A percentile compares a stretch with the other conserved stretches of the same genome.
These are phyloP conservation scores for Candida railenensis DNA, from an alignment of 805 yeast genomes.

Conservation along the genomic window DNA sequence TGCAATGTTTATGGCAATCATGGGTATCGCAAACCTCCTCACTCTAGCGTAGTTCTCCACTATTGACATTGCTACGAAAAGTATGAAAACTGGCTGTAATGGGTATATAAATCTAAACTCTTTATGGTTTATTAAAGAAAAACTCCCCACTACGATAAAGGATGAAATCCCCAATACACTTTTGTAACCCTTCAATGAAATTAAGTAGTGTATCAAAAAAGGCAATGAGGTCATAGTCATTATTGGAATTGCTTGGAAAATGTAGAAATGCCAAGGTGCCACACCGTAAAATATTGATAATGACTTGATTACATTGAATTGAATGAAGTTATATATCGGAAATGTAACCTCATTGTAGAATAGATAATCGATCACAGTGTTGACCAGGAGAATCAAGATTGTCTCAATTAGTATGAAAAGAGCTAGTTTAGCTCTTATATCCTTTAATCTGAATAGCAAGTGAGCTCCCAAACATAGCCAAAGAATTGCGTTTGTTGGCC, in stretches of 20 bases:
- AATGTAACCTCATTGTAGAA: slow-evolving; percentile 58
- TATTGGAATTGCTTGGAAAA: slow-evolving; percentile 80
- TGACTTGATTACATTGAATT: slow-evolving; percentile 74
- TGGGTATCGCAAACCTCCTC: slow-evolving; percentile 13
- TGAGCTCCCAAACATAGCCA: slow-evolving; percentile 66
- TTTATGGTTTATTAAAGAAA: slow-evolving; percentile 76
- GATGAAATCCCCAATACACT: slow-evolving; percentile 23
- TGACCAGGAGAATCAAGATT: slow-evolving; percentile 32
- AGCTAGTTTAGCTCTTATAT: slow-evolving; percentile 10
- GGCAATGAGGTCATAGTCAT: slow-evolving; percentile 68
- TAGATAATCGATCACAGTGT: slow-evolving; percentile 49
- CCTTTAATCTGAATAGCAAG: background rate
- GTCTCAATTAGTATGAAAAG: slow-evolving; percentile 18
- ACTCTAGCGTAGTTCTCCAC: slow-evolving; percentile 5
- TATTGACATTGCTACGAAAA: slow-evolving; percentile 47
- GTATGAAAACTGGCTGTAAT: slow-evolving; percentile 68
- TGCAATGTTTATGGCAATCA: slow-evolving; percentile 33
- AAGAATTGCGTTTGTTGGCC: slow-evolving; percentile 81
- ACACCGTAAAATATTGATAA: slow-evolving; percentile 82
- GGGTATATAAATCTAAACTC: slow-evolving; percentile 91
- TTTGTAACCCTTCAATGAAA: slow-evolving; percentile 9
- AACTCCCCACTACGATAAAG: slow-evolving; percentile 47
- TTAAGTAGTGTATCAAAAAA: slow-evolving; percentile 36
- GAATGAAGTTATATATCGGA: slow-evolving; percentile 68
- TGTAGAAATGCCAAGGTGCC: slow-evolving; percentile 81